These are phyloP conservation scores for Tinospora cordifolia DNA, from an alignment of 164 flowering plant genomes.

Conservation along the genomic window DNA sequence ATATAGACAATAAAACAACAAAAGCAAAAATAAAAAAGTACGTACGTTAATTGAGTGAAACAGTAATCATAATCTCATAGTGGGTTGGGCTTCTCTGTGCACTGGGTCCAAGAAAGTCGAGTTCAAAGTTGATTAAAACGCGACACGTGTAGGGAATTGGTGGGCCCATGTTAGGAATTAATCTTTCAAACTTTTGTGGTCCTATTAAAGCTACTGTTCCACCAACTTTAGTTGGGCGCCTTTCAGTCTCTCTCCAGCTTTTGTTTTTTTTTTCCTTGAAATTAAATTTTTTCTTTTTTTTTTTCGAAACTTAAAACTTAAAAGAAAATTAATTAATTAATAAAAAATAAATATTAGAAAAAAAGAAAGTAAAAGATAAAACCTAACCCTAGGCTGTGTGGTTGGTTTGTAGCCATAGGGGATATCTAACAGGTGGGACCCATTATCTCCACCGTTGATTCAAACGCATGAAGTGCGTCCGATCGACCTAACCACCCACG, in stretches of 20 bases:
- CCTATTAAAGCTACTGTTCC: neutral
- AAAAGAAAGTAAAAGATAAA: neutral
- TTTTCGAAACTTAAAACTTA: too few relatives aligned
- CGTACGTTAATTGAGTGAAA: too few relatives aligned
- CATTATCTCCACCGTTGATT: too few relatives aligned
- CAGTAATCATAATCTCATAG: too few relatives aligned
- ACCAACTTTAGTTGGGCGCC: conserved; percentile 2
- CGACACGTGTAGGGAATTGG: neutral
- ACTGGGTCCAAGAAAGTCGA: neutral
- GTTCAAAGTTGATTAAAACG: neutral
- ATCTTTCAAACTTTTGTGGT: neutral
- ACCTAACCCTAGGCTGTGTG: neutral
- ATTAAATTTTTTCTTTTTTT: too few relatives aligned
- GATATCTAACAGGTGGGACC: too few relatives aligned
- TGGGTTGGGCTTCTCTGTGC: neutral
- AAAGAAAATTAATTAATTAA: too few relatives aligned
- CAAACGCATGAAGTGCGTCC: too few relatives aligned
- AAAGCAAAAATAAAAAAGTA: too few relatives aligned
- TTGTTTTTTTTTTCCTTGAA: too few relatives aligned
- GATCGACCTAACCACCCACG: neutral
- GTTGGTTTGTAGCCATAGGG: neutral
- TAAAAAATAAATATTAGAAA: neutral
- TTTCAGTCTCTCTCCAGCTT: neutral
- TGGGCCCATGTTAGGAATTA: neutral
- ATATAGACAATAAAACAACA: too few relatives aligned